phyloP scores from a whole-genome alignment of 495 filamentous ascomycete species.

The Aspergillus wentii region DNA sequence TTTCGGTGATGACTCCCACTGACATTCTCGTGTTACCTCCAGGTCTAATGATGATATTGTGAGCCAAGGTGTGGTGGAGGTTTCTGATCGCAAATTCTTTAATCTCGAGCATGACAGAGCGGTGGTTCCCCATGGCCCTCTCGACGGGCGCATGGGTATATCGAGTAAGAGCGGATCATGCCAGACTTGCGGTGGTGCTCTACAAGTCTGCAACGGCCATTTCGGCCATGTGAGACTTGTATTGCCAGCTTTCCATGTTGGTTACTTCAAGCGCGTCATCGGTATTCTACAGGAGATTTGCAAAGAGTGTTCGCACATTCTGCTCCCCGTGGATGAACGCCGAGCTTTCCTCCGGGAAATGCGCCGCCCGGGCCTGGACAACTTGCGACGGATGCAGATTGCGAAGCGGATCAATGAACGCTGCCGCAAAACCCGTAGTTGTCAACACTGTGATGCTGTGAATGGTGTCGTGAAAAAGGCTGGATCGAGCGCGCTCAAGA shows the following conservation, averaged over 20 bases:
- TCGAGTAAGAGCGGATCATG: conserved; percentile 71
- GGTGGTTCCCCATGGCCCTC: conserved; percentile 72
- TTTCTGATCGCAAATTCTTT: conserved; percentile 86
- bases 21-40: conserved; percentile 6
- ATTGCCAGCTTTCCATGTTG: conserved; percentile 89
- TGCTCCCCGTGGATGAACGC: conserved; percentile 72
- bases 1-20: conserved; percentile 21
- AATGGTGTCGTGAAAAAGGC: conserved; percentile 90
- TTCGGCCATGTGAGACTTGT: conserved; percentile 89
- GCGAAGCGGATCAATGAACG: conserved; percentile 83
- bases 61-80: conserved; percentile 86
- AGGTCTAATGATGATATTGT: conserved; percentile 90
- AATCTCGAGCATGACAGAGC: conserved; percentile 70
- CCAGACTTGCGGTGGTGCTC: conserved; percentile 71
- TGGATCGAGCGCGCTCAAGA: conserved; percentile 71
- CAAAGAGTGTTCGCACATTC: conserved; percentile 65
- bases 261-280: conserved; percentile 88
- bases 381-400: conserved; percentile 69
- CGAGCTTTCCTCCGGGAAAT: conserved; percentile 70
- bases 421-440: conserved; percentile 77
- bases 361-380: conserved; percentile 79
- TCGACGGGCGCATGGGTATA: conserved; percentile 86
- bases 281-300: conserved; percentile 88
- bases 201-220: conserved; percentile 85
- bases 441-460: conserved; percentile 67